Percentiles rank a stretch among this genome's conserved stretches.
These are phyloP conservation scores for Knufia petricola DNA, from an alignment of 2,329 filamentous ascomycete species.

Conservation along the genomic window DNA sequence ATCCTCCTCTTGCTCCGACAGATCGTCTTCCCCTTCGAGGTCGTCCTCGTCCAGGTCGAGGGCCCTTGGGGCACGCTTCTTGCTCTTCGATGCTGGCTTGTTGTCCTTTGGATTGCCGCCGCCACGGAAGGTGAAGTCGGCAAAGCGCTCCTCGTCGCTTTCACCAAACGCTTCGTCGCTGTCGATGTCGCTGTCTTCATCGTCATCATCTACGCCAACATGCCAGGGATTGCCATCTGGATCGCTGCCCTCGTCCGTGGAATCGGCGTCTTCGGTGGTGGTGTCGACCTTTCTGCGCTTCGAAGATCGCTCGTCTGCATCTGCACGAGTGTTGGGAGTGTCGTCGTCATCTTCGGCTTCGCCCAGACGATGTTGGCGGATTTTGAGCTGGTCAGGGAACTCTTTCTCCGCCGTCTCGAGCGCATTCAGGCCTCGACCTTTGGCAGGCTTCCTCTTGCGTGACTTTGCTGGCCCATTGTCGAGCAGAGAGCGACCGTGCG, in stretches of 20 bases:
- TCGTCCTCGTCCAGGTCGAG: slow-evolving; percentile 43
- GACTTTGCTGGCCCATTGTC: slow-evolving; percentile 14
- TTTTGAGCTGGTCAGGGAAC: slow-evolving; percentile 43
- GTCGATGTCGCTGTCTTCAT: slow-evolving; percentile 60
- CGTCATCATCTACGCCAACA: slow-evolving; percentile 58
- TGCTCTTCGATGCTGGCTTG: slow-evolving; percentile 20
- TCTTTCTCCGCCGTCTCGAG: slow-evolving; percentile 55
- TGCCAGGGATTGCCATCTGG: slow-evolving; percentile 80
- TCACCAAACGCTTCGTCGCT: slow-evolving; percentile 78
- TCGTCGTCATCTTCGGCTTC: slow-evolving; percentile 45
- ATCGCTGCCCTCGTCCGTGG: slow-evolving; percentile 56
- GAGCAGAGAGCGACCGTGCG: slow-evolving; percentile 24
- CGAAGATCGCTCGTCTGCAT: slow-evolving; percentile 28
- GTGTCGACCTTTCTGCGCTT: slow-evolving; percentile 25
- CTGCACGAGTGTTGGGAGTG: slow-evolving; percentile 31
- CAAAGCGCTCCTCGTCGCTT: slow-evolving; percentile 77
- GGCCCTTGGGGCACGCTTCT: slow-evolving; percentile 20
- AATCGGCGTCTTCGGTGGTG: slow-evolving; percentile 23
- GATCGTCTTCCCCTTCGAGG: no score
- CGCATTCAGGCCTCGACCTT: slow-evolving; percentile 47
- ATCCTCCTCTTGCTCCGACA: slow-evolving; percentile 40
- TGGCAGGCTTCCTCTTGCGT: slow-evolving; percentile 25
- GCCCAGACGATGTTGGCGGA: slow-evolving; percentile 50
- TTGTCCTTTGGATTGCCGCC: slow-evolving; percentile 34
- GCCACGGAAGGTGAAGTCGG: slow-evolving; percentile 62